Base-by-base conservation (phyloP, 495 filamentous ascomycete genomes). In the Hypoxylon lienhwacheense region DNA sequence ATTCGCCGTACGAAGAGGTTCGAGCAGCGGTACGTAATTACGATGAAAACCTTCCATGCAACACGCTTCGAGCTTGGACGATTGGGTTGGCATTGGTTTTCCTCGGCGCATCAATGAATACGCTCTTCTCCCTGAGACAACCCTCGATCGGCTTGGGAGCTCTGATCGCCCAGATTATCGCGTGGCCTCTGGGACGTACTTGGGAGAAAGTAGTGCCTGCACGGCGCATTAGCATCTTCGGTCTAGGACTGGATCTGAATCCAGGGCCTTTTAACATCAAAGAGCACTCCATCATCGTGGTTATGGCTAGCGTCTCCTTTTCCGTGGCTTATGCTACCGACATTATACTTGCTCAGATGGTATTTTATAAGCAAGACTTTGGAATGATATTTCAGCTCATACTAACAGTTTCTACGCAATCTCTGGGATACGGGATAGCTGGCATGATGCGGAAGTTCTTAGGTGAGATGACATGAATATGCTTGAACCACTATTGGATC, bases 191-290 rank as follows among this genome's bases (percentile, higher is more conserved):
- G 1, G 86, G 87, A 6, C 81, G 82, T 25, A 80, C 70, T 15
- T 75, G 72, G 77, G 71, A 71, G 25, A 64, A 50, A 28, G 59
- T 71, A 25, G 63, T 78, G 28, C 86, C 86, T 7, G 53, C 75
- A 5, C 74, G 74, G 19, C 65, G 76, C 21, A 74, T 82, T 59
- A 73, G 48, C 26, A 64, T 82, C 12, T 82, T 86, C 49, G 85
- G 85, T 7, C 28, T 75, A 24, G 63, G 72, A 16, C 81, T 75
- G 64, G 78, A 75, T 19, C 55, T 88, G 24, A 89, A 89, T 54
- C 85, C 85, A 4, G 83, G 87, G 7, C 85, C 82, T 32, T 91
- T 91, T 71, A 91, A 89, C 65, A 81, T 88, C 67, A 91, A 91
- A 40, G 70, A 73, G 62, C 87, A 91, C 73, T 79, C 84, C 4